Percentiles rank a stretch among this genome's conserved stretches.
Conservation (phyloP, 2,329 filamentous ascomycete species). For the Colletotrichum musicola region DNA sequence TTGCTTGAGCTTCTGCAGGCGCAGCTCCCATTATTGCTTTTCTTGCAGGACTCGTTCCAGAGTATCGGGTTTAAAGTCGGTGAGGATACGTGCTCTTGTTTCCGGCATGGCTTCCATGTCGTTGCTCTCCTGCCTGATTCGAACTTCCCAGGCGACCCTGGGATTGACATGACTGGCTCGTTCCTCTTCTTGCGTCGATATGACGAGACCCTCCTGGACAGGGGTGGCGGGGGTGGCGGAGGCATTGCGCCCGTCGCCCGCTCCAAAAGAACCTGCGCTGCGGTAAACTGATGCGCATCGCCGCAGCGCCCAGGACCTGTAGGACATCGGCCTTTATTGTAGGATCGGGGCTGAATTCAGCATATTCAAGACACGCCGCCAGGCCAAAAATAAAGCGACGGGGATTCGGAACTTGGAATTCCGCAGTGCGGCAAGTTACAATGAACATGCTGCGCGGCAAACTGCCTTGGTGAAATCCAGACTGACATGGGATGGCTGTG, state of each 20-base stretch:
- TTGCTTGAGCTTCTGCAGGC: slow-evolving; percentile 26
- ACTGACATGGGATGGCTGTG: not conserved
- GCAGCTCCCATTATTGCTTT: slow-evolving; percentile 6
- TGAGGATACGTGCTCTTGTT: slow-evolving; percentile 29
- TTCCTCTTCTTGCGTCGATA: slow-evolving; percentile 2
- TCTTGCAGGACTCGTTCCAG: slow-evolving; percentile 32
- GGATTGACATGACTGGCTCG: slow-evolving; percentile 10
- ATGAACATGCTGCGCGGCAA: not conserved
- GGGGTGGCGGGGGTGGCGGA: not conserved
- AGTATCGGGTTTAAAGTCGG: slow-evolving; percentile 37
- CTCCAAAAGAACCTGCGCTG: not conserved
- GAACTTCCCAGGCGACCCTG: slow-evolving; percentile 14
- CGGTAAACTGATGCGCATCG: slow-evolving; percentile 5
- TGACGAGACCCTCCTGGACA: not conserved
- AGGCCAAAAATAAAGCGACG: slow-evolving; percentile 10
- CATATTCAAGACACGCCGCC: not conserved
- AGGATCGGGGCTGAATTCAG: not conserved
- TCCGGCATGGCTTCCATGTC: slow-evolving; percentile 12
- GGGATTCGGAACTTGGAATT: slow-evolving; percentile 3
- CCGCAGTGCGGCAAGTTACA: not conserved
- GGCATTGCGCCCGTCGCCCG: slow-evolving; percentile 34
- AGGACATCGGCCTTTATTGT: not conserved
- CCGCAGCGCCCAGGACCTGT: not conserved
- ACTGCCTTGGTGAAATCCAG: not conserved
- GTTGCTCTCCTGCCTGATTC: slow-evolving; percentile 33